Base-by-base conservation (phyloP, 1,284 basidiomycete genomes). In the Sphagnurus paluster region DNA sequence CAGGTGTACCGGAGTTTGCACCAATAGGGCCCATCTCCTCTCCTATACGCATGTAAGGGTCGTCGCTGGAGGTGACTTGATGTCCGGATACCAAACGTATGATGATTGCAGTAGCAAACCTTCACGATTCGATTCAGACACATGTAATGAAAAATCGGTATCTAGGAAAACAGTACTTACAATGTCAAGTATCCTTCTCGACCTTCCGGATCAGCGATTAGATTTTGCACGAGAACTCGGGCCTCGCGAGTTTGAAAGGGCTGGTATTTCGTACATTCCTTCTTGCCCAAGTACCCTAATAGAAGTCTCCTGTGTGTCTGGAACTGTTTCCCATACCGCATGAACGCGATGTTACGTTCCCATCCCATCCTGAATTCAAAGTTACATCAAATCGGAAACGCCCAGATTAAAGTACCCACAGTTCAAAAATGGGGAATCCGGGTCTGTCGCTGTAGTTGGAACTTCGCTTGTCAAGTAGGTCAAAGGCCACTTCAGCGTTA, bases 51-150 rank as follows among this genome's bases (percentile, higher is more conserved):
- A 56, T 24, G 34, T 57, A 62, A 1, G 49, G 50, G 37, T 62
- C 59, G 19, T 60, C 56, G 16, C 54, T 43, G 2, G 52, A 53
- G 0, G 35, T 34, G 4, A 62, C 46, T 25, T 51, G 44, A 42
- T 62, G 59, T 10, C 62, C 62, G 40, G 53, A 61, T 6, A 47
- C 52, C 11, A 63, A 51, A 10, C 45, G 48, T 4, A 61, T 47
- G 13, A 58, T 46, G 32, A 60, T 53, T 0, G 54, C 43, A 14
- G 57, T 56, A 2, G 56, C 32, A 34, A 55, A 63, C 13, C 56
- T 63, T 42, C 6, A 36, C 25, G 11, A 11, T 26, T 26, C 11
- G 25, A 26, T 11, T 33, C 5, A 17, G 4, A 9, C 39, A 14
- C 26, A 14, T 20, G 23, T 13, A 17, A 21, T 2, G 24, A 34